Evolutionary conservation across 2,329 filamentous ascomycete species (phyloP).

Genomic region (Calonectria fujianensis): DNA sequence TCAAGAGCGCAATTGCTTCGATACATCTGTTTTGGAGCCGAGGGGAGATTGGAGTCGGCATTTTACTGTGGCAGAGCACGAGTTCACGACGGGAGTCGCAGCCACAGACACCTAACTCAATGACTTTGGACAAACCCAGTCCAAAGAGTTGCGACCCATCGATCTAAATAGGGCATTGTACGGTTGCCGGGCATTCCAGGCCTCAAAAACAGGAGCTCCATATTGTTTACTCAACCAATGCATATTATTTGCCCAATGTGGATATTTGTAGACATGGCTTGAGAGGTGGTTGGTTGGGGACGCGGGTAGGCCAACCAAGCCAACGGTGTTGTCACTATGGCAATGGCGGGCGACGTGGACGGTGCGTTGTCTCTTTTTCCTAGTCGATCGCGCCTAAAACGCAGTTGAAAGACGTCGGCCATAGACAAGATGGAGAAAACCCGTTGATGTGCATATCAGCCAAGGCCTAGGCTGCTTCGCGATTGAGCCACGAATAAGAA

Average conservation of each 20-base stretch:
- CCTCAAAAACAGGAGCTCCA: background rate
- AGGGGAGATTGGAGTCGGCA: constrained; percentile 7
- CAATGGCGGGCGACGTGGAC: constrained; percentile 20
- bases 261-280: background rate
- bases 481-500: background rate
- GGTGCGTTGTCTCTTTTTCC: constrained; percentile 4
- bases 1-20: constrained; percentile 47
- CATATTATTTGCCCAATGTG: constrained; percentile 9
- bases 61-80: background rate
- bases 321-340: background rate
- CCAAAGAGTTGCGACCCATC: background rate
- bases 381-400: background rate
- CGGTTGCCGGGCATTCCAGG: background rate
- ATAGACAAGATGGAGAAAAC: background rate
- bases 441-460: background rate
- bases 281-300: constrained; percentile 28
- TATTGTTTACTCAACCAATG: background rate
- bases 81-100: background rate
- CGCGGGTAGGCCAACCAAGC: constrained; percentile 48
- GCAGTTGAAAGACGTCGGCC: background rate
- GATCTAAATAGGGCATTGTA: background rate
- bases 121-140: background rate
- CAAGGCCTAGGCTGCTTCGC: background rate
- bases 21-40: constrained; percentile 23
- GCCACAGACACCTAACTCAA: background rate